Percentiles rank a stretch among this genome's conserved stretches.
phyloP scores from a whole-genome alignment of 2,329 filamentous ascomycete genomes.

The Rhinocladiella mackenziei region DNA sequence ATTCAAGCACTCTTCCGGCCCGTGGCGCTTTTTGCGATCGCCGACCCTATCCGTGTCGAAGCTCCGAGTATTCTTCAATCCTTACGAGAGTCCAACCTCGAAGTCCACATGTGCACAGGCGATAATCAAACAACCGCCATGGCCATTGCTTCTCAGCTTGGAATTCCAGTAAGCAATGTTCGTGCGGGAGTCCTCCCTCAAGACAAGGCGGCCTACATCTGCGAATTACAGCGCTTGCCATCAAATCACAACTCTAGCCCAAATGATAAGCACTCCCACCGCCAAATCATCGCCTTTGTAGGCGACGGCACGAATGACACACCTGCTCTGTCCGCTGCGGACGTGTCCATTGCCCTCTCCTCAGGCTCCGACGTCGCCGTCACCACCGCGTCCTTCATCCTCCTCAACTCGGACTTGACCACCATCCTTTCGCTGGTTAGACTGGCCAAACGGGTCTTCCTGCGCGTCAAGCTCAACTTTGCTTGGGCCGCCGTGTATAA shows the following conservation, averaged over 20 bases:
- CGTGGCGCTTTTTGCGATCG: conserved; percentile 66
- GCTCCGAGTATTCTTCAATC: conserved; percentile 60
- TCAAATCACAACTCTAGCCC: conserved; percentile 47
- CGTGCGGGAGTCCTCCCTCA: conserved; percentile 83
- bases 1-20: conserved; percentile 42
- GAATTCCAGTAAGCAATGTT: conserved; percentile 69
- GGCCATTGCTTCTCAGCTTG: conserved; percentile 71
- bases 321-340: conserved; percentile 72
- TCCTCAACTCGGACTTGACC: conserved; percentile 66
- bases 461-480: conserved; percentile 79
- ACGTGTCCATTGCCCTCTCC: conserved; percentile 78
- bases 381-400: conserved; percentile 74
- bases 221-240: conserved; percentile 35
- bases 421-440: conserved; percentile 69
- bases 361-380: conserved; percentile 79
- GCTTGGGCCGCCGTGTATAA: conserved; percentile 83
- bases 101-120: conserved; percentile 88
- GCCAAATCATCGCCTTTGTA: conserved; percentile 71
- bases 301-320: conserved; percentile 86
- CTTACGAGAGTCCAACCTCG: conserved; percentile 58
- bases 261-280: conserved; percentile 25
- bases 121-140: conserved; percentile 82
- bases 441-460: conserved; percentile 68
- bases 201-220: conserved; percentile 59
- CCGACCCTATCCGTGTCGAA: conserved; percentile 76